These are phyloP conservation scores for Logfia minima DNA, from an alignment of 129 eudicot species.

Conservation along the genomic window DNA sequence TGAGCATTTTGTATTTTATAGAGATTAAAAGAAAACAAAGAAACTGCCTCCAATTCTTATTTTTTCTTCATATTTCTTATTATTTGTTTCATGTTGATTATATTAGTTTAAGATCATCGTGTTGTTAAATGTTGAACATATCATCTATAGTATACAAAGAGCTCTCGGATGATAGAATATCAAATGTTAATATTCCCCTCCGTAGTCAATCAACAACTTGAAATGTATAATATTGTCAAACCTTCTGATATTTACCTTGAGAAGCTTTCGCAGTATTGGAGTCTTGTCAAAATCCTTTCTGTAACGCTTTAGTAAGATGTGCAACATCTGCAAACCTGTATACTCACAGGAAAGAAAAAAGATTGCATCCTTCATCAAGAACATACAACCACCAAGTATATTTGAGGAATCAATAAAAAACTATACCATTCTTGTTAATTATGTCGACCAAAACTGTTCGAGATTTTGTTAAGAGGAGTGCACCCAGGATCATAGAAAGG, in stretches of 20 bases:
- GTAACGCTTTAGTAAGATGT: constrained; percentile 73
- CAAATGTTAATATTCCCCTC: not conserved
- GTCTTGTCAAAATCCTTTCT: constrained; percentile 71
- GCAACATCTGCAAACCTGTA: constrained; percentile 95
- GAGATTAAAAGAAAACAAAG: no score
- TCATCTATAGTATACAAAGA: not conserved
- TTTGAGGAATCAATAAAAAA: constrained; percentile 6
- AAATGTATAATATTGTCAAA: not conserved
- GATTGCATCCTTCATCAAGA: not conserved
- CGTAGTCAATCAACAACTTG: constrained; percentile 13
- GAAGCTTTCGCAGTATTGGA: constrained; percentile 90
- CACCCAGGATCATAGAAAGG: constrained; percentile 95
- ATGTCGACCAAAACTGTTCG: constrained; percentile 79
- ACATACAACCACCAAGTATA: not conserved
- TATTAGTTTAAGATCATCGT: no score
- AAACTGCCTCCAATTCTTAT: no score
- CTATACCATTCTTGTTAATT: constrained; percentile 78
- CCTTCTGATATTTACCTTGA: constrained; percentile 53
- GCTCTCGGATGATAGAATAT: not conserved
- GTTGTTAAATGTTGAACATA: no score
- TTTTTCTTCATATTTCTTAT: no score
- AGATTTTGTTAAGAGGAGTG: constrained; percentile 81
- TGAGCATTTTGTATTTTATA: no score
- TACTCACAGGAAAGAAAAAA: not conserved
- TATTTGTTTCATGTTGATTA: no score